phyloP scores from a whole-genome alignment of 768 basidiomycete genomes.

The Psilocybe subaeruginosa region DNA sequence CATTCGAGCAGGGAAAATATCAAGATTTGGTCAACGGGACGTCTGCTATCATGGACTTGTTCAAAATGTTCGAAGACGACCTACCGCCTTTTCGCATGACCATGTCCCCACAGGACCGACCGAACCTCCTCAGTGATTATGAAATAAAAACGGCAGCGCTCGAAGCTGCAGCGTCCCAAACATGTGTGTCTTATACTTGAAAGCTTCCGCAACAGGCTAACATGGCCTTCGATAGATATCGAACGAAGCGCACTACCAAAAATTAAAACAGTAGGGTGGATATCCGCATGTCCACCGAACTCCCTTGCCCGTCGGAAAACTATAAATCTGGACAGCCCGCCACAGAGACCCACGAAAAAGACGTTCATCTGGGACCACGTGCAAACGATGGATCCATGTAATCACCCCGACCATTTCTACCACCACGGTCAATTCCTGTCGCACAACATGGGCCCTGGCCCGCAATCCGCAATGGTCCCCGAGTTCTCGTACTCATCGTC shows the following conservation, averaged over 20 bases:
- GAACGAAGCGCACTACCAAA: constrained; percentile 35
- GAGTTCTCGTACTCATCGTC: constrained; percentile 58
- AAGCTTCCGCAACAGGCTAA: background rate
- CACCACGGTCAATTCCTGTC: constrained; percentile 58
- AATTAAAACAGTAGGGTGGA: constrained; percentile 36
- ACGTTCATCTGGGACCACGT: constrained; percentile 55
- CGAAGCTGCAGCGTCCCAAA: constrained; percentile 29
- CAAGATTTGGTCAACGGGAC: constrained; percentile 37
- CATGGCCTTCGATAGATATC: constrained; percentile 22
- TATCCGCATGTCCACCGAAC: constrained; percentile 39
- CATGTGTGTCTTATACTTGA: constrained; percentile 23
- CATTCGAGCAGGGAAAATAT: constrained; percentile 38
- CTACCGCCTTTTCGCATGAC: constrained; percentile 51
- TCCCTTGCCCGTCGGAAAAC: constrained; percentile 39
- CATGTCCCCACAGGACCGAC: constrained; percentile 46
- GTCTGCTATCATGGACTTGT: constrained; percentile 33
- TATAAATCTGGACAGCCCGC: constrained; percentile 37
- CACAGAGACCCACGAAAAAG: constrained; percentile 33
- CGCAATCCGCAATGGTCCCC: constrained; percentile 45
- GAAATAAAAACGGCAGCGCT: constrained; percentile 30
- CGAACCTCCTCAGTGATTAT: constrained; percentile 40
- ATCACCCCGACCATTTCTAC: constrained; percentile 44
- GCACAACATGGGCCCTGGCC: constrained; percentile 46
- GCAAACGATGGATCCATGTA: constrained; percentile 52
- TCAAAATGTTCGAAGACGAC: constrained; percentile 39